Conservation (phyloP, 371 early-diverging fungal genomes). For the Mortierella sp. region DNA sequence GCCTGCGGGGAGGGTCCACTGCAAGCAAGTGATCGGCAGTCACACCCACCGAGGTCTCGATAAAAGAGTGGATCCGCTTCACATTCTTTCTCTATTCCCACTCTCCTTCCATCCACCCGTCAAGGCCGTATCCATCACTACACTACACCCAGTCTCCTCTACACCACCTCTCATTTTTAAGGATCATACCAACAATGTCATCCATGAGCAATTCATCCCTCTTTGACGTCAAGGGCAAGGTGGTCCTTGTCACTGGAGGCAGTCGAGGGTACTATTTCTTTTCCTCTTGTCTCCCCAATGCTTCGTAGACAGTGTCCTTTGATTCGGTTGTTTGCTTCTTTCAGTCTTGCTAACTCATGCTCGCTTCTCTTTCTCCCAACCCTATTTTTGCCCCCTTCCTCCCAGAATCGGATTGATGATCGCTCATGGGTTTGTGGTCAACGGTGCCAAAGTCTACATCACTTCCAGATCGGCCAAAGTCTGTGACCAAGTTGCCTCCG, state of each 20-base stretch:
- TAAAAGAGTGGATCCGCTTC: background rate
- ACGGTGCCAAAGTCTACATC: slow-evolving; percentile 83
- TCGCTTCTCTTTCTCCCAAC: slow-evolving; percentile 19
- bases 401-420: slow-evolving; percentile 76
- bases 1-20: background rate
- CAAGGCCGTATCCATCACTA: too few species aligned
- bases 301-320: slow-evolving; percentile 64
- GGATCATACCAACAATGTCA: slow-evolving; percentile 20
- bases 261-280: slow-evolving; percentile 66
- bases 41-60: background rate
- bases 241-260: slow-evolving; percentile 95
- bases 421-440: slow-evolving; percentile 76
- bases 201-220: slow-evolving; percentile 57
- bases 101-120: too few species aligned
- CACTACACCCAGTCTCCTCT: too few species aligned
- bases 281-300: background rate
- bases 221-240: slow-evolving; percentile 86
- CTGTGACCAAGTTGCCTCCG: slow-evolving; percentile 70
- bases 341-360: slow-evolving; percentile 65
- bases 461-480: slow-evolving; percentile 71
- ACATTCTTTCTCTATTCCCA: slow-evolving; percentile 3
- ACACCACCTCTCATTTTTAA: background rate
- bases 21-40: slow-evolving; percentile 8
- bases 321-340: too few species aligned
- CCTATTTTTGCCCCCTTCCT: background rate